These are phyloP conservation scores for Amanita polypyramis DNA, from an alignment of 768 basidiomycete species.

Conservation along the genomic window DNA sequence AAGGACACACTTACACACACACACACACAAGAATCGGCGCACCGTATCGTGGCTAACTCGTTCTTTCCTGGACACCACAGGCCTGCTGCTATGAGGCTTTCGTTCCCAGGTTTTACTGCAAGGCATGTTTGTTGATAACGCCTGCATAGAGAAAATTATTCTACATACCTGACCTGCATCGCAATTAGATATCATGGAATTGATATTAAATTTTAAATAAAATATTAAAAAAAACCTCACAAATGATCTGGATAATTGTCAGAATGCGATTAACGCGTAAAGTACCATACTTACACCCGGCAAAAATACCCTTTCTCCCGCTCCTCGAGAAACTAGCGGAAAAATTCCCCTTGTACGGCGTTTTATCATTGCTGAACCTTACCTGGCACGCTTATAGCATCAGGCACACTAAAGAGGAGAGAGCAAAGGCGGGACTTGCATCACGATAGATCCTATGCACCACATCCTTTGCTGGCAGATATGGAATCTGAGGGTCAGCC, in stretches of 20 bases:
- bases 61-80: constrained; percentile 71
- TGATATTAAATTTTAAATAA: neutral
- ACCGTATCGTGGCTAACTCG: constrained; percentile 73
- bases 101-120: constrained; percentile 53
- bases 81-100: constrained; percentile 71
- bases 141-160: neutral
- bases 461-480: constrained; percentile 83
- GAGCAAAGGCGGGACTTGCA: constrained; percentile 27
- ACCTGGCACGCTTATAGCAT: constrained; percentile 32
- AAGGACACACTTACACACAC: too few relatives aligned
- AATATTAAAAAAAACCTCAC: constrained; percentile 27
- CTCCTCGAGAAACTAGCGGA: constrained; percentile 82
- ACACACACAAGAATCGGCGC: constrained; percentile 10
- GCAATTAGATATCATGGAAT: neutral
- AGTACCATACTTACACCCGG: constrained; percentile 50
- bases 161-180: constrained; percentile 20
- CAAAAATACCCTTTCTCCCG: constrained; percentile 86
- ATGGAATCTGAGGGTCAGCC: constrained; percentile 77
- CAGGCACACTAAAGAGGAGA: neutral
- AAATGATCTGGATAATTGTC: constrained; percentile 40
- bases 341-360: constrained; percentile 83
- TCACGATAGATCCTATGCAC: constrained; percentile 92
- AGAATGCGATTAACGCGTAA: constrained; percentile 1
- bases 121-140: neutral
- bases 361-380: constrained; percentile 90